These are phyloP conservation scores for Teunomyces gatunensis DNA, from an alignment of 805 yeast species.

Conservation along the genomic window DNA sequence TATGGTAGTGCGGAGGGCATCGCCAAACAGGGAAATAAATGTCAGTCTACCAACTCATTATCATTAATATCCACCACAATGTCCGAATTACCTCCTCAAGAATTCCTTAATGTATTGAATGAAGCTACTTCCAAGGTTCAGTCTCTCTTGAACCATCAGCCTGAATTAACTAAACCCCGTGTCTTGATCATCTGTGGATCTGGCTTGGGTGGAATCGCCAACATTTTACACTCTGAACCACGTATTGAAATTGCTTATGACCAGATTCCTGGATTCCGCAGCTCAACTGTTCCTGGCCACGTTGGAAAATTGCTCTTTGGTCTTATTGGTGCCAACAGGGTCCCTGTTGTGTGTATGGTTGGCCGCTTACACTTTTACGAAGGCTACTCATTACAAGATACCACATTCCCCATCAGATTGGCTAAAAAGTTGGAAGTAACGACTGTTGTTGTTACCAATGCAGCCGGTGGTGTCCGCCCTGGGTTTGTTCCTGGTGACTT, in stretches of 20 bases:
- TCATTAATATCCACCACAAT: background rate
- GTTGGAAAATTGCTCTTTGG: constrained; percentile 83
- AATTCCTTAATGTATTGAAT: constrained; percentile 17
- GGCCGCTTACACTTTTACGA: constrained; percentile 93
- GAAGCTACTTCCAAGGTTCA: constrained; percentile 18
- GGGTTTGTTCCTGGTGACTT: constrained; percentile 76
- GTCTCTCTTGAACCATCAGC: constrained; percentile 9
- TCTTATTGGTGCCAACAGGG: constrained; percentile 58
- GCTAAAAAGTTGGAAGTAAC: constrained; percentile 61
- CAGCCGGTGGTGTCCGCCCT: constrained; percentile 86
- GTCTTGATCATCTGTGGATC: constrained; percentile 90
- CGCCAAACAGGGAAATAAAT: background rate
- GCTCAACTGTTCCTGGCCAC: constrained; percentile 89
- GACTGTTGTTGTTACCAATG: constrained; percentile 82
- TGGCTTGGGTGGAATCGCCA: constrained; percentile 85
- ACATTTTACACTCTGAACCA: constrained; percentile 40
- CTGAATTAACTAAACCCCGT: constrained; percentile 44
- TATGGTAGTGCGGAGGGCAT: background rate
- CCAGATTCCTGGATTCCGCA: constrained; percentile 75
- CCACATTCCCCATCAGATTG: constrained; percentile 83
- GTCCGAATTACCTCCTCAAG: constrained; percentile 11
- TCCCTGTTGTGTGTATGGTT: constrained; percentile 88
- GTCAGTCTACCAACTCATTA: background rate
- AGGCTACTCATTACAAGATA: constrained; percentile 78
- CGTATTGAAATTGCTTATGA: constrained; percentile 56